Evolutionary conservation across 2,329 filamentous ascomycete species (phyloP).

Genomic region (Aspergillus flavus): DNA sequence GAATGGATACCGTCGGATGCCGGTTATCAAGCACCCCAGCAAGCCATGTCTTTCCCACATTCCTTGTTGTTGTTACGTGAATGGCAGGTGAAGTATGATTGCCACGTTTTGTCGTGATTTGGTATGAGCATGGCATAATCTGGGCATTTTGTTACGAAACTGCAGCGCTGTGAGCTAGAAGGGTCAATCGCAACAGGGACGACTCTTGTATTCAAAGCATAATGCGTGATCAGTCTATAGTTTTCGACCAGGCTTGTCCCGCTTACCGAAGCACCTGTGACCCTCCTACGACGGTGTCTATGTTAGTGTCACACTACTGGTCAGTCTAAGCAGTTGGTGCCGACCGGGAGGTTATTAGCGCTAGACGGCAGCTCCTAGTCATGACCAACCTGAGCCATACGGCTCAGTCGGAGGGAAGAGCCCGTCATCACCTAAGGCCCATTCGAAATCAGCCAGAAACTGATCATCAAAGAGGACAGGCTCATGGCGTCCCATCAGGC

Average conservation of each 20-base stretch:
- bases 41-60: neutral
- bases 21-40: neutral
- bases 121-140: neutral
- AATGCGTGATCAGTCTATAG: neutral
- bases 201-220: neutral
- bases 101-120: neutral
- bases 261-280: neutral
- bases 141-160: neutral
- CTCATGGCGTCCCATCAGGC: constrained; percentile 20
- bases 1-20: neutral
- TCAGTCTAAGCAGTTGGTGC: neutral
- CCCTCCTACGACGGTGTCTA: neutral
- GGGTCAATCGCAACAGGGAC: neutral
- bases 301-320: neutral
- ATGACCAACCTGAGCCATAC: constrained; percentile 26
- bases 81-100: neutral
- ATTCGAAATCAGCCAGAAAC: constrained; percentile 43
- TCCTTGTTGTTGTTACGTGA: neutral
- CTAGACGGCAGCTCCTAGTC: neutral
- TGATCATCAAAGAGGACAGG: constrained; percentile 37
- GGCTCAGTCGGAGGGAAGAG: constrained; percentile 30
- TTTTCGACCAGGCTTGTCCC: neutral
- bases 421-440: constrained; percentile 37
- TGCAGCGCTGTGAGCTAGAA: neutral
- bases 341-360: neutral